phyloP scores from a whole-genome alignment of 495 filamentous ascomycete species.

The Talaromyces ruber region DNA sequence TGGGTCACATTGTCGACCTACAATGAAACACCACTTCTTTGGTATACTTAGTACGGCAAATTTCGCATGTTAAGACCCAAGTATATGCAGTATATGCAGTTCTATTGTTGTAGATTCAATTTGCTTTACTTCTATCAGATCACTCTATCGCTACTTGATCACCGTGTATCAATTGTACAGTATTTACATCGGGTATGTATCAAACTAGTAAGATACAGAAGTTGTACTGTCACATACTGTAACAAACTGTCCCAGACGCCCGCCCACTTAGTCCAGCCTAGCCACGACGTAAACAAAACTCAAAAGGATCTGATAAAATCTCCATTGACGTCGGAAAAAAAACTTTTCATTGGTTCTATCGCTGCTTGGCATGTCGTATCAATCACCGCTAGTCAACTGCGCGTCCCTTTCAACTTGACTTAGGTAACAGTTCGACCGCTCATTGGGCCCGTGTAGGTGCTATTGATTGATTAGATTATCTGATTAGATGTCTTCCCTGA shows the following conservation, averaged over 20 bases:
- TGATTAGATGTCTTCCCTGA: slow-evolving; percentile 2
- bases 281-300: neutral
- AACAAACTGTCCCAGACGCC: neutral
- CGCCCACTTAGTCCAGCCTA: neutral
- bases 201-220: neutral
- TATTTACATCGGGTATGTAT: neutral
- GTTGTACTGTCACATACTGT: neutral
- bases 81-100: neutral
- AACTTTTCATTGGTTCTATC: neutral
- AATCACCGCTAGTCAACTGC: neutral
- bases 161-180: neutral
- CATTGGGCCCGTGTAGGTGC: neutral
- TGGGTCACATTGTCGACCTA: neutral
- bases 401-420: neutral
- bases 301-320: slow-evolving; percentile 4
- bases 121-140: too few species aligned
- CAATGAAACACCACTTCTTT: too few species aligned
- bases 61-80: too few species aligned
- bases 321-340: neutral
- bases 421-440: neutral
- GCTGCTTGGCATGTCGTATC: neutral
- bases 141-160: neutral
- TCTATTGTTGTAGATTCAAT: neutral
- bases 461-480: slow-evolving; percentile 6
- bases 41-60: too few species aligned